Percentiles rank a stretch among this genome's conserved stretches.
Evolutionary conservation across 371 early-diverging fungal species (phyloP).

Genomic region (Lichtheimia ornata): DNA sequence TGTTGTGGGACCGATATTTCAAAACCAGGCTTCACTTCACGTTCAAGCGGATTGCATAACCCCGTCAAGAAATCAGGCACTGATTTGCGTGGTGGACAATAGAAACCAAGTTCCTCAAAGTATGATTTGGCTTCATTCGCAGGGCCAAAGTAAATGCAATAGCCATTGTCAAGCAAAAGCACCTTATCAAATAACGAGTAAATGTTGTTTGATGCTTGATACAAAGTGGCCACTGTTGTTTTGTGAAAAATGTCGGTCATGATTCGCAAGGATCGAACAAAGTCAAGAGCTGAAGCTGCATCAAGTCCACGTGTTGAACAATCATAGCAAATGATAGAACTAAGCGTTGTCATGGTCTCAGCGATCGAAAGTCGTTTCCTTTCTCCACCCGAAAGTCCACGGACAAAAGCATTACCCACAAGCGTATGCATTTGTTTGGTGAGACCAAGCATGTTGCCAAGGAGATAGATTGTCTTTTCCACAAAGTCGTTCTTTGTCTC

Average conservation of each 20-base stretch:
- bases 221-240: constrained; percentile 65
- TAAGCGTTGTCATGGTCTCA: constrained; percentile 80
- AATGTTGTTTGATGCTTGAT: constrained; percentile 75
- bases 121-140: constrained; percentile 65
- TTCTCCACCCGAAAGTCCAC: constrained; percentile 87
- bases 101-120: constrained; percentile 67
- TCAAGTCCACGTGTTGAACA: constrained; percentile 91
- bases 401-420: constrained; percentile 81
- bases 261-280: constrained; percentile 67
- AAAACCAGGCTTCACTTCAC: constrained; percentile 54
- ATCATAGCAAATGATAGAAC: constrained; percentile 81
- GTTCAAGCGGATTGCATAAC: constrained; percentile 65
- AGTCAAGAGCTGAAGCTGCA: constrained; percentile 84
- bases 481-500: constrained; percentile 47
- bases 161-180: constrained; percentile 69
- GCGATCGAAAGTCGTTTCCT: constrained; percentile 89
- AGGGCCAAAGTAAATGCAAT: constrained; percentile 76
- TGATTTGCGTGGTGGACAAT: constrained; percentile 73
- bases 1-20: constrained; percentile 47
- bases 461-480: constrained; percentile 45
- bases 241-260: constrained; percentile 64
- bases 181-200: constrained; percentile 78
- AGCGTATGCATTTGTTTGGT: constrained; percentile 74
- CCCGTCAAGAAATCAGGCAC: constrained; percentile 75
- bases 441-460: constrained; percentile 74